phyloP scores from a whole-genome alignment of 75 land plant genomes.

The Selaginella moellendorffii region DNA sequence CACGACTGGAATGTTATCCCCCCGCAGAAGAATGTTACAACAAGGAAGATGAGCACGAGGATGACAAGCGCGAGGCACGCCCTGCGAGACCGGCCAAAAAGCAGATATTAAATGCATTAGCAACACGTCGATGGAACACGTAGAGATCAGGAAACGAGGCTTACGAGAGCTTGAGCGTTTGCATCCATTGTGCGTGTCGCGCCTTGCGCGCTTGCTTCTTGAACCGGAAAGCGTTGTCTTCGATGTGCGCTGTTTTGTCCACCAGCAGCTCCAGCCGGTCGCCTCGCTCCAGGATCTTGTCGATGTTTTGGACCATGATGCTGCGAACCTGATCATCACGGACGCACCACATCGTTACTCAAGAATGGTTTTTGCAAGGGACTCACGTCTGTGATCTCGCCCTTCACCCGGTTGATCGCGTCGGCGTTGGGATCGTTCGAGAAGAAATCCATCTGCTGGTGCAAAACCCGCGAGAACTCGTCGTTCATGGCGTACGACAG shows the following conservation, averaged over 20 bases:
- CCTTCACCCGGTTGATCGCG: constrained; percentile 53
- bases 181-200: background rate
- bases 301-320: background rate
- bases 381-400: constrained; percentile 31
- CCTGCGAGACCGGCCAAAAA: background rate
- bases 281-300: background rate
- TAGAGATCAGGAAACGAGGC: too few relatives aligned
- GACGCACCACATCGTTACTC: background rate
- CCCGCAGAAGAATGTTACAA: background rate
- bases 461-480: constrained; percentile 63
- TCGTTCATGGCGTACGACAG: constrained; percentile 72
- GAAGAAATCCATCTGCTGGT: constrained; percentile 70
- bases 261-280: background rate
- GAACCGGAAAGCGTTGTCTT: background rate
- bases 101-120: too few relatives aligned
- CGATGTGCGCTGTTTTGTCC: background rate
- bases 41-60: background rate
- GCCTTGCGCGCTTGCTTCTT: background rate
- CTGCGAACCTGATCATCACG: background rate
- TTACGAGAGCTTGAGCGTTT: background rate
- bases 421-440: constrained; percentile 72
- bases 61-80: background rate
- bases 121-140: too few relatives aligned
- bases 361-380: background rate
- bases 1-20: background rate